phyloP scores from a whole-genome alignment of 2,329 filamentous ascomycete species.

The Neonectria ditissima region DNA sequence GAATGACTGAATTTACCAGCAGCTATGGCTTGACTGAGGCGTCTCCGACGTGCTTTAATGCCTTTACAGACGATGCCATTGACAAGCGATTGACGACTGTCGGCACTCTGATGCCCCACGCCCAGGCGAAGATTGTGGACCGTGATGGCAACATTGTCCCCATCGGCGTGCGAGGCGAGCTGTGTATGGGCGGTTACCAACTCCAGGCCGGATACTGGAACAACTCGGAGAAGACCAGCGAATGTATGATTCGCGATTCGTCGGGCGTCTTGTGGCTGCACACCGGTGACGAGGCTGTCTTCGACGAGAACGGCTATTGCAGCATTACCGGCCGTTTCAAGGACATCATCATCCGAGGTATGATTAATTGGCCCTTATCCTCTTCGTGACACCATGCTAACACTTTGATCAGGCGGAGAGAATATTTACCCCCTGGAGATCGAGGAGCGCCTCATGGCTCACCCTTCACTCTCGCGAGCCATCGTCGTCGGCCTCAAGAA shows the following conservation, averaged over 20 bases:
- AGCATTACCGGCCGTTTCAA: conserved; percentile 81
- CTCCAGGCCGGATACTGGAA: conserved; percentile 76
- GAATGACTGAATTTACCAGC: conserved; percentile 80
- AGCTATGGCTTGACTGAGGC: conserved; percentile 83
- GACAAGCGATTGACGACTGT: conserved; percentile 76
- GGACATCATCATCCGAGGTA: conserved; percentile 81
- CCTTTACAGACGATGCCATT: conserved; percentile 78
- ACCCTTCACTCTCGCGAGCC: conserved; percentile 71
- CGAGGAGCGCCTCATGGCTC: conserved; percentile 76
- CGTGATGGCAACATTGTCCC: conserved; percentile 73
- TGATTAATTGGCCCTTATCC: conserved; percentile 24
- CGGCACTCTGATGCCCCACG: conserved; percentile 80
- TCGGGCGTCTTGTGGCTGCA: conserved; percentile 70
- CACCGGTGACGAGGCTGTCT: conserved; percentile 77
- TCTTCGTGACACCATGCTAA: conserved; percentile 40
- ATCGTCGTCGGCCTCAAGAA: conserved; percentile 78
- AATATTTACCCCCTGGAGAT: conserved; percentile 82
- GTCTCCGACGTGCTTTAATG: conserved; percentile 84
- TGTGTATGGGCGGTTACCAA: conserved; percentile 84
- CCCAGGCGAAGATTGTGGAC: conserved; percentile 82
- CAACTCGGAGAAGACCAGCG: conserved; percentile 79
- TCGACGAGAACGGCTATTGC: conserved; percentile 77
- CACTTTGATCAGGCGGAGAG: conserved; percentile 67
- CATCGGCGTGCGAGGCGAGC: conserved; percentile 75
- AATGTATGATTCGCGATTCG: conserved; percentile 66